Evolutionary conservation across 2,329 filamentous ascomycete genomes (phyloP), one percentile per base, ranked within the genome.

Genomic region (Leptographium radiaticola): DNA sequence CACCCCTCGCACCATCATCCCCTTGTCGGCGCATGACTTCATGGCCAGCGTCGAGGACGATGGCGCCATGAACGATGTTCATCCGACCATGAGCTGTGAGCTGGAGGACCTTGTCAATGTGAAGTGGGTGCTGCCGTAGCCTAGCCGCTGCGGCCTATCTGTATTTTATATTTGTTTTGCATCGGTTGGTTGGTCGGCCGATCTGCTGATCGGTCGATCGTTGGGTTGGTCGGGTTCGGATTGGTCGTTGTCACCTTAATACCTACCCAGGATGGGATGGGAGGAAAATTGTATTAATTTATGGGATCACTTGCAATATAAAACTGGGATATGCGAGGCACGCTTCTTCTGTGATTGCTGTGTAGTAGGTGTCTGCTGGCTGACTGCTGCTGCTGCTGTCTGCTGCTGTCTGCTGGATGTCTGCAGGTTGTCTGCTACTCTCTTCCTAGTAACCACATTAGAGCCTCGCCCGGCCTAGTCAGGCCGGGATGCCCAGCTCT

Each of bases 401-500:
- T 39, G n/a, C 12, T 49, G 34, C 43, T 38, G 6, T 44, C 1
- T 43, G 40, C 40, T 43, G 15, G 43, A 18, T 45, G 9, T 48
- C 16, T 47, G 30, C 30, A n/a, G n/a, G 7, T 16, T 42, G 13
- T n/a, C 2, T 42, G 39, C 25, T 31, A 11, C n/a, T 38, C 18
- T 25, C 34, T 11, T 15, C 25, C 18, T 50, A 42, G 18, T 44
- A 25, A 44, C 6, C 15, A 2, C 30, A 6, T 15, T 51, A 44
- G 11, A 43, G 30, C 49, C n/a, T 36, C 20, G 36, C 13, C 25
- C 43, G 15, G 15, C 6, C 53, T 15, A 60, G 59, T 63, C 60
- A 63, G 5, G 51, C 58, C 7, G 56, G 52, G n/a, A 61, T 61
- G 20, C 87, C 87, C 51, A 93, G 71, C 65, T 91, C 87, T 67